Conservation (phyloP, 108 stramenopile genomes). For the Nitzschia sp. region DNA sequence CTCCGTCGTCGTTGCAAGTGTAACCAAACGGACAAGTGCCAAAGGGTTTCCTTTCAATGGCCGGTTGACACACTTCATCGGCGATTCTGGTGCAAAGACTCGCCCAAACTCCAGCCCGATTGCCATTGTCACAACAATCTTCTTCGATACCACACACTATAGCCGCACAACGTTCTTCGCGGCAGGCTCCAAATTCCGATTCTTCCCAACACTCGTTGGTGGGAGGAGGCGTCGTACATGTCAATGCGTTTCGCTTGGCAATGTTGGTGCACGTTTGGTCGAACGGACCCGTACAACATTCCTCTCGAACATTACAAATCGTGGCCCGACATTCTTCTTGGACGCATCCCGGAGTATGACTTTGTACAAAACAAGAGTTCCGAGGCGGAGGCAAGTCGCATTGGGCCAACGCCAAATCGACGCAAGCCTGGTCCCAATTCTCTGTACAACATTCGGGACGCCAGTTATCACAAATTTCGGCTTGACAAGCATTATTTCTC, state of each 20-base stretch:
- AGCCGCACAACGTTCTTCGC: conserved; percentile 1
- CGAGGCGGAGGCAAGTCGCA: neutral
- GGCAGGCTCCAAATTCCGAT: neutral
- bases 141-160: neutral
- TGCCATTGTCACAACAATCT: neutral
- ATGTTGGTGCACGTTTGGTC: neutral
- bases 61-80: conserved; percentile 9
- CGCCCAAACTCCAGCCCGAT: conserved; percentile 1
- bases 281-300: conserved; percentile 12
- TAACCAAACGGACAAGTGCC: conserved; percentile 12
- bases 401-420: neutral
- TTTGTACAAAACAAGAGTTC: neutral
- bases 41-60: neutral
- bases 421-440: neutral
- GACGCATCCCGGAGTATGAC: conserved; percentile 11
- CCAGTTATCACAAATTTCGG: neutral
- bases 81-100: neutral
- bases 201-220: conserved; percentile 4
- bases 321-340: neutral
- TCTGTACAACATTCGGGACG: neutral
- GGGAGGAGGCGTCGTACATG: neutral
- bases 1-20: conserved; percentile 1
- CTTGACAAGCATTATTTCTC: neutral
- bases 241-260: neutral
- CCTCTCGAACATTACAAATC: neutral